A percentile compares a stretch with the other conserved stretches of the same genome.
Conservation (phyloP, 78 protist species). For the slime mould (Dictyostelium discoideum) region DNA sequence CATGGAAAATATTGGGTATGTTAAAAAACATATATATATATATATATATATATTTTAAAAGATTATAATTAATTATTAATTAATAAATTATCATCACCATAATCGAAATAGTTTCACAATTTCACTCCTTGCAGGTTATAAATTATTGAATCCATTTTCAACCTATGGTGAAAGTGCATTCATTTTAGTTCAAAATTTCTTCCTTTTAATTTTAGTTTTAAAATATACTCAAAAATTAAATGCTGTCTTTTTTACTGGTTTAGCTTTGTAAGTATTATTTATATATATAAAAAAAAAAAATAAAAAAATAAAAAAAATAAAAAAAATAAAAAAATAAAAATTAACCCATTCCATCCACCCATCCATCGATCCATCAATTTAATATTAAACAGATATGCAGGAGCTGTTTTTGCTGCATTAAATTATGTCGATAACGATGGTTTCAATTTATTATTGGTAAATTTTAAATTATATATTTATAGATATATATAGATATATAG, state of each 20-base stretch:
- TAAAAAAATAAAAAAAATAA: neutral
- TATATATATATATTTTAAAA: no score
- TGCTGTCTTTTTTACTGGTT: slow-evolving; percentile 6
- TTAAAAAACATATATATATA: neutral
- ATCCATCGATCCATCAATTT: no score
- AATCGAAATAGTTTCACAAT: slow-evolving; percentile 30
- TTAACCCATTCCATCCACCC: neutral
- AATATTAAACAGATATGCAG: neutral
- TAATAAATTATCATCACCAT: no score
- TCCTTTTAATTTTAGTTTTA: slow-evolving; percentile 67
- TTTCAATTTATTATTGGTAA: slow-evolving; percentile 1
- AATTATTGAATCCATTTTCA: slow-evolving; percentile 52
- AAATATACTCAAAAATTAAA: slow-evolving; percentile 28
- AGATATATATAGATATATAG: neutral
- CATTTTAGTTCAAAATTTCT: slow-evolving; percentile 53
- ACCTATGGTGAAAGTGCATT: slow-evolving; percentile 83
- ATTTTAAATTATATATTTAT: neutral
- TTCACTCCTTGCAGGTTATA: slow-evolving; percentile 3
- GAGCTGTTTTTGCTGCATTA: neutral
- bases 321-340: neutral
- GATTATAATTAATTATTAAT: no score
- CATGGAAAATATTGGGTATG: slow-evolving; percentile 76
- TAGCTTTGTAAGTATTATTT: neutral
- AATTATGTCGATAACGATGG: neutral
- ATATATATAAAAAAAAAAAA: neutral